phyloP scores from a whole-genome alignment of 2,329 filamentous ascomycete genomes.

The Trichoderma afroharzianum region DNA sequence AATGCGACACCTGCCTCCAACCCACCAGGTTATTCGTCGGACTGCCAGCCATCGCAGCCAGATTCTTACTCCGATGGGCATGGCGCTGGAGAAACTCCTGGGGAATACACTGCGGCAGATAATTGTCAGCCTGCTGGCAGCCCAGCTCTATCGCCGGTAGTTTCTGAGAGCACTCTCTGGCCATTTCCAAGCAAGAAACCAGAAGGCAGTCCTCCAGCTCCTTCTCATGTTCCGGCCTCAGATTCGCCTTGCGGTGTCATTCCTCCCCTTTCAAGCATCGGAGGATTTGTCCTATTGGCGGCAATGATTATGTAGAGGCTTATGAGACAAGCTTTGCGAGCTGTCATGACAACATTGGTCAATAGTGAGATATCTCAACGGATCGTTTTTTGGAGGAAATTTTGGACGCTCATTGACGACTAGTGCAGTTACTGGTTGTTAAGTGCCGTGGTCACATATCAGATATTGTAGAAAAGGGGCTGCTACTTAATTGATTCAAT shows the following conservation, averaged over 20 bases:
- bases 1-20: not conserved
- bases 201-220: slow-evolving; percentile 23
- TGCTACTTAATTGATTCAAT: not conserved
- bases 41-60: not conserved
- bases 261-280: slow-evolving; percentile 24
- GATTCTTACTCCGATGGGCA: not conserved
- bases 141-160: slow-evolving; percentile 15
- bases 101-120: not conserved
- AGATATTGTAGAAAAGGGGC: slow-evolving; percentile 1
- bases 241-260: slow-evolving; percentile 24
- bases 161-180: slow-evolving; percentile 25
- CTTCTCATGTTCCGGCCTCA: slow-evolving; percentile 29
- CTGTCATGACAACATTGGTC: not conserved
- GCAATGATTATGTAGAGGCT: slow-evolving; percentile 25
- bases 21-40: not conserved
- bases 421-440: slow-evolving; percentile 2
- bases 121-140: slow-evolving; percentile 14
- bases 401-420: slow-evolving; percentile 24
- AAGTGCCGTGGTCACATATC: not conserved
- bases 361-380: slow-evolving; percentile 10
- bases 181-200: slow-evolving; percentile 23
- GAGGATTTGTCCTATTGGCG: slow-evolving; percentile 27
- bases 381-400: slow-evolving; percentile 21
- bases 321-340: not conserved
- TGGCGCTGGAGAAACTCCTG: not conserved